These are phyloP conservation scores for Epicoccum sorghinum DNA, from an alignment of 2,329 filamentous ascomycete genomes.

Conservation along the genomic window DNA sequence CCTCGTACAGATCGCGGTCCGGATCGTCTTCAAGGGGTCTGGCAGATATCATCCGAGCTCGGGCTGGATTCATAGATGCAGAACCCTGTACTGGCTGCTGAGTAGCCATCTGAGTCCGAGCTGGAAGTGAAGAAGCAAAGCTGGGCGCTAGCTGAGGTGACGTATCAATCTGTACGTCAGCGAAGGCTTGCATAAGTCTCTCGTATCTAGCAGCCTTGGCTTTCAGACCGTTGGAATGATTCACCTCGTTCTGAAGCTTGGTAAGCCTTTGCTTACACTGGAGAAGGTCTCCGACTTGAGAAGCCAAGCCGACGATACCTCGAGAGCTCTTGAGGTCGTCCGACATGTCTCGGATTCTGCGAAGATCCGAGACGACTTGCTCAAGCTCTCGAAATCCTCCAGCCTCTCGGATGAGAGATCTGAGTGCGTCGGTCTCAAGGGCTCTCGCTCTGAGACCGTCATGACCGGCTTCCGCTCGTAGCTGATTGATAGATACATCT, in stretches of 20 bases:
- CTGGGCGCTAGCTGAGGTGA: neutral
- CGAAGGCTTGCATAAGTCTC: constrained; percentile 17
- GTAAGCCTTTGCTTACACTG: constrained; percentile 8
- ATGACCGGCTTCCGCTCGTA: constrained; percentile 21
- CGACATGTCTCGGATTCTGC: constrained; percentile 14
- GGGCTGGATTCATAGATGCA: constrained; percentile 19
- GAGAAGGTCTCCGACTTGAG: constrained; percentile 11
- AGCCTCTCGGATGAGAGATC: constrained; percentile 20
- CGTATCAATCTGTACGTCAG: neutral
- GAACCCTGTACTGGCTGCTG: too few relatives aligned
- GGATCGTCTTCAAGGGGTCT: constrained; percentile 17
- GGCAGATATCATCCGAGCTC: constrained; percentile 18
- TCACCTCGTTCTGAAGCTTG: constrained; percentile 1
- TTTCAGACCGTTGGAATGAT: constrained; percentile 1
- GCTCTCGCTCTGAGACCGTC: constrained; percentile 25
- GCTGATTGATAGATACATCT: constrained; percentile 16
- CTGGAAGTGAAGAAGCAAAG: neutral
- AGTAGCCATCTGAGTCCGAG: too few relatives aligned
- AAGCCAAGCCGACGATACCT: constrained; percentile 15
- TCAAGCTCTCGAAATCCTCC: constrained; percentile 22
- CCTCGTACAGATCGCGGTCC: constrained; percentile 24
- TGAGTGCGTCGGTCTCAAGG: constrained; percentile 21
- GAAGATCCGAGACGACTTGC: constrained; percentile 16
- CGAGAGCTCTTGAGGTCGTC: constrained; percentile 14
- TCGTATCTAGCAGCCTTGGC: constrained; percentile 22